A percentile compares a stretch with the other conserved stretches of the same genome.
phyloP scores from a whole-genome alignment of 768 basidiomycete genomes.

The Agaricus subrufescens region DNA sequence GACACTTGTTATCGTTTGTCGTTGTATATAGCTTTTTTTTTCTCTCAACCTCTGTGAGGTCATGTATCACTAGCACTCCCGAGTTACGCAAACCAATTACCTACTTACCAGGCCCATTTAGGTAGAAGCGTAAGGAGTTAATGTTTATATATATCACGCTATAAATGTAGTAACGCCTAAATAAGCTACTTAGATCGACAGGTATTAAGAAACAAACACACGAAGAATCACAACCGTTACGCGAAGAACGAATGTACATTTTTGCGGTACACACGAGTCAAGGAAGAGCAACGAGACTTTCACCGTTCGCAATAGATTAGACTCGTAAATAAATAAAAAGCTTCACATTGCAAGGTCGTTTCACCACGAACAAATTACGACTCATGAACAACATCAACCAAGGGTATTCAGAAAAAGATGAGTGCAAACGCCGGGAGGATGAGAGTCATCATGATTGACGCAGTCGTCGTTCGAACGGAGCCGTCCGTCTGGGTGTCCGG shows the following conservation, averaged over 20 bases:
- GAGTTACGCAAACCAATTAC: too few relatives aligned
- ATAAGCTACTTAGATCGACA: not conserved
- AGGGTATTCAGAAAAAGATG: slow-evolving; percentile 1
- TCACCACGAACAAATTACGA: not conserved
- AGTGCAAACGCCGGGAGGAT: not conserved
- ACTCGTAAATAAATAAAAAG: not conserved
- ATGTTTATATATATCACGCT: too few relatives aligned
- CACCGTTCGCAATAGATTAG: not conserved
- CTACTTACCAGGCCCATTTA: not conserved
- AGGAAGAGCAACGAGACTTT: not conserved
- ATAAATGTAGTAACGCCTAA: too few relatives aligned
- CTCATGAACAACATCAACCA: not conserved
- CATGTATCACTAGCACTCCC: not conserved
- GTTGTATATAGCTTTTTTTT: not conserved
- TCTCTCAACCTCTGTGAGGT: not conserved
- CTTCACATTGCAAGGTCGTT: not conserved
- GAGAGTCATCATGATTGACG: slow-evolving; percentile 2
- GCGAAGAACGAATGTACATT: not conserved
- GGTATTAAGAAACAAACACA: too few relatives aligned
- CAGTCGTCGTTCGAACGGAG: slow-evolving; percentile 5
- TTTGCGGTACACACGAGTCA: not conserved
- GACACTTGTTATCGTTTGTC: not conserved
- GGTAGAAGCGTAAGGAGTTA: too few relatives aligned
- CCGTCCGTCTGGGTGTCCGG: not conserved
- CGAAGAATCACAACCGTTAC: too few relatives aligned